These are phyloP conservation scores for Cladosporium colombiae DNA, from an alignment of 2,329 filamentous ascomycete species.

Conservation along the genomic window DNA sequence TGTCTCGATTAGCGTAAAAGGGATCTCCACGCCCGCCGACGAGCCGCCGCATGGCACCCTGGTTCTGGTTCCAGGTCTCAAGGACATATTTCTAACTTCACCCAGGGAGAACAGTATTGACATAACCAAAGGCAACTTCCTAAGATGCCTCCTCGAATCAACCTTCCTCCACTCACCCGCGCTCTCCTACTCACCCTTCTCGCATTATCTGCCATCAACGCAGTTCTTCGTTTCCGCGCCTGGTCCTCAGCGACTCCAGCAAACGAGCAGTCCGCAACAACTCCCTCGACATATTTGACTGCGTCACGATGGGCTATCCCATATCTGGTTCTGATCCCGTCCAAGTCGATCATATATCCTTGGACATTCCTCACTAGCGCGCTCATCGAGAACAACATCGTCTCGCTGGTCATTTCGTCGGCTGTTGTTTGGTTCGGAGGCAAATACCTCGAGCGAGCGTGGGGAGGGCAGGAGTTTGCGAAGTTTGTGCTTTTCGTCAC, in stretches of 20 bases:
- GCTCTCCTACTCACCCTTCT: constrained; percentile 73
- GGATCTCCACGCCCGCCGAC: constrained; percentile 11
- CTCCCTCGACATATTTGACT: constrained; percentile 38
- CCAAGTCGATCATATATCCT: constrained; percentile 80
- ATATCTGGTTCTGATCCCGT: constrained; percentile 84
- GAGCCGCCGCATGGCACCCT: constrained; percentile 3
- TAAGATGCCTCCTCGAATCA: constrained; percentile 61
- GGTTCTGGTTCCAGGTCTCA: not conserved
- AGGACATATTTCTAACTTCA: constrained; percentile 10
- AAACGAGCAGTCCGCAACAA: constrained; percentile 26
- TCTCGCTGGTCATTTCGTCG: constrained; percentile 76
- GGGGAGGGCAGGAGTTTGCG: constrained; percentile 87
- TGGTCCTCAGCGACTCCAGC: constrained; percentile 48
- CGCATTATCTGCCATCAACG: constrained; percentile 78
- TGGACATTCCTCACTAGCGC: constrained; percentile 89
- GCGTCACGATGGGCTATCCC: constrained; percentile 53
- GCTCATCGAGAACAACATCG: constrained; percentile 89
- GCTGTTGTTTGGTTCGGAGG: constrained; percentile 87
- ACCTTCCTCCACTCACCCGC: constrained; percentile 88
- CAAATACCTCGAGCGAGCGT: constrained; percentile 91
- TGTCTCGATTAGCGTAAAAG: not conserved
- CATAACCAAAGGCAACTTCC: not conserved
- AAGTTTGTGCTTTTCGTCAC: constrained; percentile 82
- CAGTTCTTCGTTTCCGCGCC: constrained; percentile 71
- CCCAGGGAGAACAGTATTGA: not conserved